Evolutionary conservation across 148 eudicot genomes (phyloP).

Genomic region (Heliosperma pusillum): DNA sequence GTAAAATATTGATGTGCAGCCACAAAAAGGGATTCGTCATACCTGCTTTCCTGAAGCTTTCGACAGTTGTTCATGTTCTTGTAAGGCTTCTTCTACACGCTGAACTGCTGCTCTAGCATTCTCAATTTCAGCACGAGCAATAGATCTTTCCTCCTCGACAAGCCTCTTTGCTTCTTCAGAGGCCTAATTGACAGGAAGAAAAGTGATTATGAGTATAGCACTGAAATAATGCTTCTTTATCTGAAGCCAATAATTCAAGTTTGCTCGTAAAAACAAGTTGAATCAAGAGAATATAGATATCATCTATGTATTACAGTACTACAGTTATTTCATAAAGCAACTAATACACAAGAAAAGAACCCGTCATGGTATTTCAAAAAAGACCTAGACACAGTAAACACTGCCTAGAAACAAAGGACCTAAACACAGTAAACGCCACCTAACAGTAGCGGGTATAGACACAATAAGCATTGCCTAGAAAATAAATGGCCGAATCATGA

Average conservation of each 20-base stretch:
- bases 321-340: not conserved
- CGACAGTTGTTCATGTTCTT: conserved; percentile 81
- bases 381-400: too few species aligned
- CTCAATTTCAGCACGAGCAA: conserved; percentile 92
- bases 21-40: not conserved
- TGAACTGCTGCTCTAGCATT: conserved; percentile 95
- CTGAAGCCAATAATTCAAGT: not conserved
- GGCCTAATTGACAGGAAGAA: conserved; percentile 45
- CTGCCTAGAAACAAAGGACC: not conserved
- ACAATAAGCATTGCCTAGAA: not conserved
- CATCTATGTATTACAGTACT: not conserved
- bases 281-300: not conserved
- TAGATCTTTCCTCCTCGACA: conserved; percentile 95
- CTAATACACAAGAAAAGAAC: not conserved
- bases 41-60: conserved; percentile 92
- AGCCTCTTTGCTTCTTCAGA: conserved; percentile 97
- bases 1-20: not conserved
- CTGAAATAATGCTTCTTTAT: not conserved
- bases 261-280: not conserved
- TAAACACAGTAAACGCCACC: not conserved
- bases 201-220: conserved; percentile 1
- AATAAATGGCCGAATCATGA: not conserved
- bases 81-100: conserved; percentile 95
- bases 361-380: too few species aligned
- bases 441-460: too few species aligned